Evolutionary conservation across 163 green algal species (phyloP).

Genomic region (Chlamydomonas reinhardtii): DNA sequence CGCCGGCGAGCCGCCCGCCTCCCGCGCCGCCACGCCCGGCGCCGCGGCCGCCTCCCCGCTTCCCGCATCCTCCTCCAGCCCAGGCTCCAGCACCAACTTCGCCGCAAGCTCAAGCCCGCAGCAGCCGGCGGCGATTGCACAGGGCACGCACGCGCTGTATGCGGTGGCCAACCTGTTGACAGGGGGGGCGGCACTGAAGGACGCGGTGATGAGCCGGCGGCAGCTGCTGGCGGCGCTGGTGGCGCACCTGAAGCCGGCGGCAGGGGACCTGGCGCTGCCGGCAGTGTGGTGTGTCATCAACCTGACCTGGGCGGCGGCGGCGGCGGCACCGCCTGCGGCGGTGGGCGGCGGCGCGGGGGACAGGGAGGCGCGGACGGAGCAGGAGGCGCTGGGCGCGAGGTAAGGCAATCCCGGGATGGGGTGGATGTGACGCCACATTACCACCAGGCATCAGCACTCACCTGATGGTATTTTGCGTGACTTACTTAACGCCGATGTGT

Average conservation of each 20-base stretch:
- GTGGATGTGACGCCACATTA: no score
- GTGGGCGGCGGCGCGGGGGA: not conserved
- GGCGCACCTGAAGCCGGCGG: not conserved
- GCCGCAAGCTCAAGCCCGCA: no score
- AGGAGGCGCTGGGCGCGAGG: conserved; percentile 19
- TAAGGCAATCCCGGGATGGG: not conserved
- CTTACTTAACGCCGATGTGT: not conserved
- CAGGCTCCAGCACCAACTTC: no score
- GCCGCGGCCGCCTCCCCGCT: no score
- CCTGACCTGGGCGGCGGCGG: conserved; percentile 48
- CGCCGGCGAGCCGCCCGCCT: no score
- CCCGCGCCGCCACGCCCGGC: no score
- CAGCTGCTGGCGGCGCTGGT: conserved; percentile 45
- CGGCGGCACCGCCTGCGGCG: not conserved
- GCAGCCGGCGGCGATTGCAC: not conserved
- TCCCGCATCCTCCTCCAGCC: no score
- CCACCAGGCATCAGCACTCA: no score
- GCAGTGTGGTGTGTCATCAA: conserved; percentile 65
- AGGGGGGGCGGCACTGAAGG: conserved; percentile 69
- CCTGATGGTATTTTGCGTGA: no score
- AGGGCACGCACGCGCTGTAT: conserved; percentile 72
- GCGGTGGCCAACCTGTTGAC: conserved; percentile 74
- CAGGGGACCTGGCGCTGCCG: conserved; percentile 39
- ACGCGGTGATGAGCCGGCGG: conserved; percentile 46
- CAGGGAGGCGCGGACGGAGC: conserved; percentile 33